Evolutionary conservation across 108 stramenopile species (phyloP), one percentile per base, ranked within the genome.

Genomic region (Epipyxis sp.): DNA sequence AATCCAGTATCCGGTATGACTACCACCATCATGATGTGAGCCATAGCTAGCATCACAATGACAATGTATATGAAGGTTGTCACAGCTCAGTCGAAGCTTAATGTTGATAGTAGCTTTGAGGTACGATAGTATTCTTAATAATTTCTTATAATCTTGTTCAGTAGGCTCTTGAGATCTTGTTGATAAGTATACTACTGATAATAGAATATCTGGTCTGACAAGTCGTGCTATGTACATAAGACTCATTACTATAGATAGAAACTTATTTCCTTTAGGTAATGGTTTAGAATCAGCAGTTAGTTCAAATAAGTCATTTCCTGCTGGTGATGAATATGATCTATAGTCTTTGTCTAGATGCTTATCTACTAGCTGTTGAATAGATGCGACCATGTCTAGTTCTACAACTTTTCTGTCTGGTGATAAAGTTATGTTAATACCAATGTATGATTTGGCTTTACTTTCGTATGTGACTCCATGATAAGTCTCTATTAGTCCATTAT

Each of bases 41-140:
- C 61, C 61, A 37, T 65, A 65, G 25, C 61, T 65, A 32, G 61
- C 61, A 65, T 65, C 61, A 65, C 61, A 65, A 32, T 65, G 34
- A 32, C 61, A 65, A 6, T 65, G 61, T 65, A 65, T 65, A 37
- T 25, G 20, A 16, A 65, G 3, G 34, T 32, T 65, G 20, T 65
- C 61, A 25, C 61, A 65, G n/a, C n/a, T n/a, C n/a, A n/a, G n/a
- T n/a, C n/a, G n/a, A n/a, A n/a, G n/a, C 34, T 32, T 16, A 6
- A 65, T 65, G 34, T 32, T 65, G 34, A 65, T 65, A 32, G 61
- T 65, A 32, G 20, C 34, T 32, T 65, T 65, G 6, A 65, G 61
- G 35, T 65, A 65, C 27, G 30, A 32, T 6, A 65, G 61, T 65
- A 65, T 32, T 65, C 61, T 65, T 6, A 32, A 16, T 25, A 65